A percentile compares a stretch with the other conserved stretches of the same genome.
These are phyloP conservation scores for Venturia carpophila DNA, from an alignment of 2,329 filamentous ascomycete species.

Conservation along the genomic window DNA sequence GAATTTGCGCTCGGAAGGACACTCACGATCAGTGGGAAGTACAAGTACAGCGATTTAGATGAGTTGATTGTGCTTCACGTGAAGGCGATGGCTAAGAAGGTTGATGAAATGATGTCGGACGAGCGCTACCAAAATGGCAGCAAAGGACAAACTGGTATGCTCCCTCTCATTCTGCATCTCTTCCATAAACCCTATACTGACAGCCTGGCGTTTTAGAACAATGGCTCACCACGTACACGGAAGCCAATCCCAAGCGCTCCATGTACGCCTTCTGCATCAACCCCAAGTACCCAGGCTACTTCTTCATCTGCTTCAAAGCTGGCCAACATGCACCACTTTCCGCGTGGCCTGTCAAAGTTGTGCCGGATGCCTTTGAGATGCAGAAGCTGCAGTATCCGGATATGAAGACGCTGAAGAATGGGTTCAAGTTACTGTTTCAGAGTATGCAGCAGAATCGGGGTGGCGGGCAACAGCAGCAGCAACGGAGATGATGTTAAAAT, in stretches of 20 bases:
- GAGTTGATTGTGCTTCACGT: conserved; percentile 96
- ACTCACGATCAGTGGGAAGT: conserved; percentile 78
- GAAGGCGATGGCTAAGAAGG: conserved; percentile 95
- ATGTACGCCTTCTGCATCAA: conserved; percentile 96
- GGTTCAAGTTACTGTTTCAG: conserved; percentile 63
- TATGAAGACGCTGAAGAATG: conserved; percentile 91
- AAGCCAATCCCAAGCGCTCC: conserved; percentile 88
- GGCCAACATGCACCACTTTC: conserved; percentile 65
- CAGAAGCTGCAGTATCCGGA: conserved; percentile 85
- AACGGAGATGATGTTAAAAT: not conserved
- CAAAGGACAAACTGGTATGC: conserved; percentile 75
- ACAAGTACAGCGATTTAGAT: conserved; percentile 91
- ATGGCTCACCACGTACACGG: conserved; percentile 93
- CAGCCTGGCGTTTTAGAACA: conserved; percentile 53
- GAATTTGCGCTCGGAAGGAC: conserved; percentile 88
- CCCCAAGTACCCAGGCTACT: conserved; percentile 85
- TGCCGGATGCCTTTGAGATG: conserved; percentile 89
- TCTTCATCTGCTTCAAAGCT: conserved; percentile 93
- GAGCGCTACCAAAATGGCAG: conserved; percentile 87
- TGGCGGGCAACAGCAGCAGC: not conserved
- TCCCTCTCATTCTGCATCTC: conserved; percentile 14
- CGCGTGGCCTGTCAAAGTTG: conserved; percentile 78
- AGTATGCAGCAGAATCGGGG: conserved; percentile 5
- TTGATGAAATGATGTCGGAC: conserved; percentile 89
- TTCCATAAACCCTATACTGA: conserved; percentile 5